phyloP scores from a whole-genome alignment of 192 early-diverging fungal genomes.

The Podila verticillata region DNA sequence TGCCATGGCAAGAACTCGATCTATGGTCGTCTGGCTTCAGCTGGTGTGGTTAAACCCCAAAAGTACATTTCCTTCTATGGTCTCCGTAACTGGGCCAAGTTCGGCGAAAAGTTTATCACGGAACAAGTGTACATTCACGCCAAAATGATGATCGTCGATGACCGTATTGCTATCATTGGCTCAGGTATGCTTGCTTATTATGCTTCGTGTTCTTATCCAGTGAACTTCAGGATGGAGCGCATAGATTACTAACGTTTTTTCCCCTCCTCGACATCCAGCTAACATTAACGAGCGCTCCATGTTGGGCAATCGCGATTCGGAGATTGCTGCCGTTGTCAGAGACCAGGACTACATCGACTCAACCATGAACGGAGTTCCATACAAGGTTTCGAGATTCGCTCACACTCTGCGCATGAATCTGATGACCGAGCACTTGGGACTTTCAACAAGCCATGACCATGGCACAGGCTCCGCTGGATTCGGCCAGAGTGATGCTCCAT shows the following conservation, averaged over 20 bases:
- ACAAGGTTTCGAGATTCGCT: conserved; percentile 76
- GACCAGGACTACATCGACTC: conserved; percentile 73
- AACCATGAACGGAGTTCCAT: conserved; percentile 71
- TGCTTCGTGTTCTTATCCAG: background rate
- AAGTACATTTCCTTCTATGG: conserved; percentile 74
- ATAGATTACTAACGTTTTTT: background rate
- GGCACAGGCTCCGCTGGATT: background rate
- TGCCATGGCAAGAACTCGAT: conserved; percentile 74
- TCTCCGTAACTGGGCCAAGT: conserved; percentile 54
- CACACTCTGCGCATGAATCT: conserved; percentile 77
- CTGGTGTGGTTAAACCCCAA: conserved; percentile 58
- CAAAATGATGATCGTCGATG: conserved; percentile 91
- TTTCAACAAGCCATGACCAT: conserved; percentile 45
- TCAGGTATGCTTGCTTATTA: conserved; percentile 50
- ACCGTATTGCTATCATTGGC: conserved; percentile 81
- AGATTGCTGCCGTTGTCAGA: conserved; percentile 77
- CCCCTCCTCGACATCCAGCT: conserved; percentile 45
- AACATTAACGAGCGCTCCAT: conserved; percentile 92
- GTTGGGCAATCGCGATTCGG: conserved; percentile 82
- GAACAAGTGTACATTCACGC: conserved; percentile 92
- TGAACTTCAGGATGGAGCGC: background rate
- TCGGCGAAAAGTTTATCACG: conserved; percentile 67
- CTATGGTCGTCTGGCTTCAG: conserved; percentile 59
- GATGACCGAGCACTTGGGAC: conserved; percentile 81
- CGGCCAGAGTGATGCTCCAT: background rate